Percentiles rank a stretch among this genome's conserved stretches.
phyloP scores from a whole-genome alignment of 2,329 filamentous ascomycete genomes.

The Graphilbum sp. region DNA sequence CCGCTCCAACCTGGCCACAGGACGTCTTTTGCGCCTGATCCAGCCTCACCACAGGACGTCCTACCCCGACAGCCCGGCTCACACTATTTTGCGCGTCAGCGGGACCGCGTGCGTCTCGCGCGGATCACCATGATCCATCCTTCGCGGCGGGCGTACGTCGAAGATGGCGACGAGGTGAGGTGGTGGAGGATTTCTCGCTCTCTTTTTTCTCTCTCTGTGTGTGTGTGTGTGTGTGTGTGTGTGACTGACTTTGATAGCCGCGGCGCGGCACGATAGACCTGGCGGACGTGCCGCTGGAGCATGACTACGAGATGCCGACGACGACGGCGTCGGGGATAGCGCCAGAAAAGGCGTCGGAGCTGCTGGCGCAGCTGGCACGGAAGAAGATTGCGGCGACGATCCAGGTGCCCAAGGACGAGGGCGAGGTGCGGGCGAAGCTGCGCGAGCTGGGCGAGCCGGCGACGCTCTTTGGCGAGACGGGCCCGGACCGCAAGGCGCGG shows the following conservation, averaged over 20 bases:
- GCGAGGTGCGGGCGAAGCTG: slow-evolving; percentile 61
- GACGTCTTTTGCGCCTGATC: no score
- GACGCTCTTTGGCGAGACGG: slow-evolving; percentile 85
- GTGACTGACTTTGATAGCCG: not conserved
- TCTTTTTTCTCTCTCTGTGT: no score
- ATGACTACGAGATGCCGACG: slow-evolving; percentile 67
- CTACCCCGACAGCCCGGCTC: not conserved
- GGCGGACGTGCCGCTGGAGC: slow-evolving; percentile 37
- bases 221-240: not conserved
- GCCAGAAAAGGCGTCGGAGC: slow-evolving; percentile 68
- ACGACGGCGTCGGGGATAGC: slow-evolving; percentile 47
- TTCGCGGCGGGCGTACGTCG: slow-evolving; percentile 81
- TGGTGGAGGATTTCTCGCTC: not conserved
- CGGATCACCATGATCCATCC: slow-evolving; percentile 53
- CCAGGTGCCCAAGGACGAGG: slow-evolving; percentile 83
- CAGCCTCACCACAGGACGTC: not conserved
- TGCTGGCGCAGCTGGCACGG: slow-evolving; percentile 77
- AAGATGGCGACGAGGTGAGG: slow-evolving; percentile 48
- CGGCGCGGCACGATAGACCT: not conserved
- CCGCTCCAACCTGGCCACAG: no score
- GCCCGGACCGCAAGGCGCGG: slow-evolving; percentile 70
- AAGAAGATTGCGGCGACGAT: slow-evolving; percentile 80
- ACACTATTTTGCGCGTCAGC: not conserved
- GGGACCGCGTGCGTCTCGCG: not conserved
- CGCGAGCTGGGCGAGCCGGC: slow-evolving; percentile 85